phyloP scores from a whole-genome alignment of 208 protist species.

The Balamuthia mandrillaris region DNA sequence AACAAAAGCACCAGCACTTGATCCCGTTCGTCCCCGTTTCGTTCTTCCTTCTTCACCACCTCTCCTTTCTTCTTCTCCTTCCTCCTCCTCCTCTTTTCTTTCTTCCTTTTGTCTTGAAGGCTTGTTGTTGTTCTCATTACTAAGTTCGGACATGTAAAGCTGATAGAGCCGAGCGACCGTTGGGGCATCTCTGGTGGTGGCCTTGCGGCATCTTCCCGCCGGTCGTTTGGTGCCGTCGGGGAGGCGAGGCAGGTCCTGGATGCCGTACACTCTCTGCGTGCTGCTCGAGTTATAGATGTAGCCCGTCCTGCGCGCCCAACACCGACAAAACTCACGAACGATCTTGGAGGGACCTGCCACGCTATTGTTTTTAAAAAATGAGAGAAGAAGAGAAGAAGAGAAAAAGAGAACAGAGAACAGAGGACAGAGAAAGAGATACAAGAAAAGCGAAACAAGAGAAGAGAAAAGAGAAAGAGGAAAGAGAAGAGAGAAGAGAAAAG shows the following conservation, averaged over 20 bases:
- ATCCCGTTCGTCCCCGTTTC: not conserved
- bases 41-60: not conserved
- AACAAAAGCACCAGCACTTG: not conserved
- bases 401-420: not conserved
- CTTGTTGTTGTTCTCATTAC: not conserved
- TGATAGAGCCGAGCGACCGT: not conserved
- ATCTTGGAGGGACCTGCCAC: not conserved
- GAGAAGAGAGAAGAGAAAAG: not conserved
- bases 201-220: not conserved
- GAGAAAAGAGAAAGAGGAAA: not conserved
- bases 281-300: not conserved
- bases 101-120: not conserved
- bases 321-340: slow-evolving; percentile 9
- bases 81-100: not conserved
- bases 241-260: slow-evolving; percentile 7
- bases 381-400: no score
- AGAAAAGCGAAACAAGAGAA: not conserved
- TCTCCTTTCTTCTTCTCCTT: not conserved
- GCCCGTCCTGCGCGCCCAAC: not conserved
- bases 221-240: not conserved
- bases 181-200: not conserved
- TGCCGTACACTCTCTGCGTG: not conserved
- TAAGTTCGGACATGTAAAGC: no score
- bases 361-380: no score
- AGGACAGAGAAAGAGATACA: not conserved